Conservation (phyloP, 208 protist genomes). For the Jaenimonas drosophilae region DNA sequence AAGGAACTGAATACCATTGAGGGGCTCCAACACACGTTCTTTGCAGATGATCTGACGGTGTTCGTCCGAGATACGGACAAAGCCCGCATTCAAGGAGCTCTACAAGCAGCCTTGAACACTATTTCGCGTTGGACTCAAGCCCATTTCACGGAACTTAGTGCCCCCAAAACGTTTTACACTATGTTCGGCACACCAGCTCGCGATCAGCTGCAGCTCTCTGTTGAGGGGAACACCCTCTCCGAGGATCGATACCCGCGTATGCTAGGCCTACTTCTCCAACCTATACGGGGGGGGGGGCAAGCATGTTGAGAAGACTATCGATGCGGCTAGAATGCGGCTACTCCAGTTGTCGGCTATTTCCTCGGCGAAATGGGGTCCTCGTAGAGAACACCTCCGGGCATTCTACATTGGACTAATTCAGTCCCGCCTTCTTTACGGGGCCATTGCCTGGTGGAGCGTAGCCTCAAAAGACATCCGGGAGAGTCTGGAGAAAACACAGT, state of each 20-base stretch:
- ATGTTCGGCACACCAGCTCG: too few species aligned
- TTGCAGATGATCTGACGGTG: slow-evolving; percentile 23
- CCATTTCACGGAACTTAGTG: slow-evolving; percentile 1
- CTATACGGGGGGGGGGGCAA: neutral
- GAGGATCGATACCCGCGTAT: neutral
- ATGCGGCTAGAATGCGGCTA: neutral
- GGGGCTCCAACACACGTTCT: slow-evolving; percentile 10
- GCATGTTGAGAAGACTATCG: neutral
- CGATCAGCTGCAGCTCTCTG: neutral
- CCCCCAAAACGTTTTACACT: neutral
- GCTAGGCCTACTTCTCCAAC: neutral
- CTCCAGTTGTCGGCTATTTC: neutral
- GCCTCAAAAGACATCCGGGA: neutral
- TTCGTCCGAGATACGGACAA: neutral
- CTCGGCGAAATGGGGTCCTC: neutral
- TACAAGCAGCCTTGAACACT: neutral
- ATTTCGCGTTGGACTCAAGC: neutral
- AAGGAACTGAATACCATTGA: slow-evolving; percentile 1
- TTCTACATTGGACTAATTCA: slow-evolving; percentile 1
- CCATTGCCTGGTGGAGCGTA: neutral
- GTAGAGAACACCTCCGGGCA: neutral
- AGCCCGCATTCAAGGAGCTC: slow-evolving; percentile 1
- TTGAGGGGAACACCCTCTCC: neutral
- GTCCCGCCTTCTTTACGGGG: neutral
- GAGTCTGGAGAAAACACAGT: neutral